phyloP scores from a whole-genome alignment of 768 basidiomycete species.

The Sistotremastrum niveocremeum region DNA sequence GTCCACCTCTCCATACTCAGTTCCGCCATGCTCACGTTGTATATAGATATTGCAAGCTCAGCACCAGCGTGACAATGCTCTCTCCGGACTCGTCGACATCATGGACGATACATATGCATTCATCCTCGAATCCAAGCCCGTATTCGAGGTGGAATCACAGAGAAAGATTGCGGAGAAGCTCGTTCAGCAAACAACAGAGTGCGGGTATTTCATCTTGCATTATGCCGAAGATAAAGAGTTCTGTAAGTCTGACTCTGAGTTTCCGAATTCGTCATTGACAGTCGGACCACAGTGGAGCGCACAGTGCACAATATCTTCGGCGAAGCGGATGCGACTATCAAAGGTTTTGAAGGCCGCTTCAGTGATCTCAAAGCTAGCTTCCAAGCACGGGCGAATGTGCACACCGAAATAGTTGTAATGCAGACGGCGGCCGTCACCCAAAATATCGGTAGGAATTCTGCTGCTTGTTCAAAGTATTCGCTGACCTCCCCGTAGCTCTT shows the following conservation, averaged over 20 bases:
- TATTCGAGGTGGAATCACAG: constrained; percentile 1
- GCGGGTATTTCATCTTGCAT: constrained; percentile 3
- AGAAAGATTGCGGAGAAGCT: neutral
- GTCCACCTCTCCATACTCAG: too few species aligned
- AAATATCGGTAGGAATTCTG: too few species aligned
- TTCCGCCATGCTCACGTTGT: too few species aligned
- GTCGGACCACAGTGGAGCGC: neutral
- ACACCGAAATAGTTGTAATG: too few species aligned
- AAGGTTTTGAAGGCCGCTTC: neutral
- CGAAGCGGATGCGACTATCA: neutral
- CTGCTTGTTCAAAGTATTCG: neutral
- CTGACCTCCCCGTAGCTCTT: neutral
- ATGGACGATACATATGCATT: constrained; percentile 2
- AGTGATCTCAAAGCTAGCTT: neutral
- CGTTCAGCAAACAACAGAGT: constrained; percentile 3
- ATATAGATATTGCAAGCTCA: too few species aligned
- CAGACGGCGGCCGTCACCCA: too few species aligned
- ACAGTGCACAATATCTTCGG: neutral
- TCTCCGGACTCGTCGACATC: constrained; percentile 1
- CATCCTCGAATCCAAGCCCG: neutral
- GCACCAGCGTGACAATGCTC: too few species aligned
- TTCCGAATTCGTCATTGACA: too few species aligned
- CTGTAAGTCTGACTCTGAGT: constrained; percentile 6
- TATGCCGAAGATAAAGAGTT: constrained; percentile 3
- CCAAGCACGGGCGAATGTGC: too few species aligned